These are phyloP conservation scores for Vaccinium corymbosum DNA, from an alignment of 148 eudicot species.

Conservation along the genomic window DNA sequence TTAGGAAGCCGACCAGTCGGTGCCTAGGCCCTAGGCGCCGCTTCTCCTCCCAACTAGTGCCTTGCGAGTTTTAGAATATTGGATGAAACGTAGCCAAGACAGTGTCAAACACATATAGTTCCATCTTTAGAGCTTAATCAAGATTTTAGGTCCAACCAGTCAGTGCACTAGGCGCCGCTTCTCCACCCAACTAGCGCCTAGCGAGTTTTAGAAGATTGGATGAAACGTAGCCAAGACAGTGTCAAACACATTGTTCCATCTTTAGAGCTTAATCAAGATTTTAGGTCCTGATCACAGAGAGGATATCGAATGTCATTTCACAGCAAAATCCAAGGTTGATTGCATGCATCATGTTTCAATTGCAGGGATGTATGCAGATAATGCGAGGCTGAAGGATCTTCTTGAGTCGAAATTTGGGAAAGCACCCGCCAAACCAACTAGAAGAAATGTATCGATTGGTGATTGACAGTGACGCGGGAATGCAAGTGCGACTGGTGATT, in stretches of 20 bases:
- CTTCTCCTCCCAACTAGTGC: no score
- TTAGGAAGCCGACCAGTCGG: no score
- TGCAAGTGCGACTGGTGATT: constrained; percentile 39
- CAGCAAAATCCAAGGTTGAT: constrained; percentile 1
- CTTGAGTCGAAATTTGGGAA: constrained; percentile 31
- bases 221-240: neutral
- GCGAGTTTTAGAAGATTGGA: no score
- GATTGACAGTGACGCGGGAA: constrained; percentile 40
- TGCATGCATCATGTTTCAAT: neutral
- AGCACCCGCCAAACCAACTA: constrained; percentile 40
- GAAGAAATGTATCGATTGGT: constrained; percentile 49
- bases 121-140: neutral
- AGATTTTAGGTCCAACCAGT: neutral
- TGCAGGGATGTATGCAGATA: constrained; percentile 50
- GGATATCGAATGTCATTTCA: neutral
- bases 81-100: neutral
- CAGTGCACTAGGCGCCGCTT: no score
- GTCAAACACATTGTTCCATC: neutral
- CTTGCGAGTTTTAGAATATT: no score
- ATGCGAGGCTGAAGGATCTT: constrained; percentile 36
- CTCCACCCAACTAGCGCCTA: no score
- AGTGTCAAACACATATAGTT: neutral
- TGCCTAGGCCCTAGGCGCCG: no score
- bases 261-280: neutral
- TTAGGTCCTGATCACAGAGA: neutral